Percentiles rank a stretch among this genome's conserved stretches.
Evolutionary conservation across 106 monocot genomes (phyloP).

Genomic region (Ottelia alismoides): DNA sequence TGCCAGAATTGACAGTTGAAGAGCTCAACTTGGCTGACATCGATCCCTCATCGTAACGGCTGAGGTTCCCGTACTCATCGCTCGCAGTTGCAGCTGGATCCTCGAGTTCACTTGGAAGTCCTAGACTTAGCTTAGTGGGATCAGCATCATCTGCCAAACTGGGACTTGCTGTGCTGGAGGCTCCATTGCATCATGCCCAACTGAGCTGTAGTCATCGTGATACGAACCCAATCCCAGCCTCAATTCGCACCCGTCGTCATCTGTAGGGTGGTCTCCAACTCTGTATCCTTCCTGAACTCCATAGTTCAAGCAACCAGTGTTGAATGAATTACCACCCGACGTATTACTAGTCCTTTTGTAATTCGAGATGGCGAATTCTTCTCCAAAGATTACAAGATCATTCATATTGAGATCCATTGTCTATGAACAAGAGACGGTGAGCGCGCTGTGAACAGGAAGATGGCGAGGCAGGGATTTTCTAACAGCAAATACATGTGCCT

Average conservation of each 20-base stretch:
- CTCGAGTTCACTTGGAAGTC: slow-evolving; percentile 26
- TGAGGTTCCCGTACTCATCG: not conserved
- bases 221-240: slow-evolving; percentile 63
- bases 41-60: too few relatives aligned
- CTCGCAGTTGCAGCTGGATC: too few relatives aligned
- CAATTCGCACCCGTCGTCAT: slow-evolving; percentile 63
- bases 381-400: slow-evolving; percentile 21
- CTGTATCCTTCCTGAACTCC: too few relatives aligned
- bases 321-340: too few relatives aligned
- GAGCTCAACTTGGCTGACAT: too few relatives aligned
- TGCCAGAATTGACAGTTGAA: too few relatives aligned
- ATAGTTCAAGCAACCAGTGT: too few relatives aligned
- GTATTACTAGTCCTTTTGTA: too few relatives aligned
- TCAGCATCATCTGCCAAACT: slow-evolving; percentile 9
- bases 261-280: too few relatives aligned
- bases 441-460: not conserved
- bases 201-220: too few relatives aligned
- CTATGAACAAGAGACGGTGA: not conserved
- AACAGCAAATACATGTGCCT: not conserved
- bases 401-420: slow-evolving; percentile 54
- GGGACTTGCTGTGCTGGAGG: too few relatives aligned
- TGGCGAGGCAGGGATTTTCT: not conserved
- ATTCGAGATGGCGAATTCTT: not conserved
- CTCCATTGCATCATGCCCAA: too few relatives aligned
- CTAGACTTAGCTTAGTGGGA: slow-evolving; percentile 39